Evolutionary conservation across 345 rosid species (phyloP).

Genomic region (Salix suchowensis): DNA sequence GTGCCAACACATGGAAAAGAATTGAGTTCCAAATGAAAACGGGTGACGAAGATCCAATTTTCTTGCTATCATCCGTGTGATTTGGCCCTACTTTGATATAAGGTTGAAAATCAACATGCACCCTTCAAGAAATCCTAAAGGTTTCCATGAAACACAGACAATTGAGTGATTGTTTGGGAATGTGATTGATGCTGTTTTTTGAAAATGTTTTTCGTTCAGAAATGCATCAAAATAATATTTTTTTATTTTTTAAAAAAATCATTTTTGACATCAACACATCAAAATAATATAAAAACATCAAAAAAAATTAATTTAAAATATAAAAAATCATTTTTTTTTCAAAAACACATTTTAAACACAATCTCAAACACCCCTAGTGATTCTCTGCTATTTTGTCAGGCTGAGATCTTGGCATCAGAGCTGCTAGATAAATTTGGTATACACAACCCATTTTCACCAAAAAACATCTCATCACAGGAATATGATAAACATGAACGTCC

Average conservation of each 20-base stretch:
- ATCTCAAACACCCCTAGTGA: too few relatives aligned
- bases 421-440: background rate
- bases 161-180: too few relatives aligned
- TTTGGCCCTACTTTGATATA: background rate
- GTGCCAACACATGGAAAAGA: too few relatives aligned
- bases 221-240: too few relatives aligned
- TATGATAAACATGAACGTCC: background rate
- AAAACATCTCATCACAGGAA: background rate
- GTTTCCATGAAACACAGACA: background rate
- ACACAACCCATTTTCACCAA: background rate
- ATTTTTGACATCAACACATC: too few relatives aligned
- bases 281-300: fast-evolving
- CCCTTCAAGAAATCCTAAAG: too few relatives aligned
- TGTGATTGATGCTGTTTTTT: too few relatives aligned
- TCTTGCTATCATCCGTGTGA: background rate
- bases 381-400: background rate
- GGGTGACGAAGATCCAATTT: background rate
- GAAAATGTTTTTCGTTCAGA: fast-evolving
- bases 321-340: too few relatives aligned
- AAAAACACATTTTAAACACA: too few relatives aligned
- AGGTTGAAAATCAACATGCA: background rate
- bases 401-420: background rate
- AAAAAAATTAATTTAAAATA: too few relatives aligned
- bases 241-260: too few relatives aligned
- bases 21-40: background rate